Evolutionary conservation across 345 rosid genomes (phyloP), one percentile per base, ranked within the genome.

Genomic region (Passiflora organensis): DNA sequence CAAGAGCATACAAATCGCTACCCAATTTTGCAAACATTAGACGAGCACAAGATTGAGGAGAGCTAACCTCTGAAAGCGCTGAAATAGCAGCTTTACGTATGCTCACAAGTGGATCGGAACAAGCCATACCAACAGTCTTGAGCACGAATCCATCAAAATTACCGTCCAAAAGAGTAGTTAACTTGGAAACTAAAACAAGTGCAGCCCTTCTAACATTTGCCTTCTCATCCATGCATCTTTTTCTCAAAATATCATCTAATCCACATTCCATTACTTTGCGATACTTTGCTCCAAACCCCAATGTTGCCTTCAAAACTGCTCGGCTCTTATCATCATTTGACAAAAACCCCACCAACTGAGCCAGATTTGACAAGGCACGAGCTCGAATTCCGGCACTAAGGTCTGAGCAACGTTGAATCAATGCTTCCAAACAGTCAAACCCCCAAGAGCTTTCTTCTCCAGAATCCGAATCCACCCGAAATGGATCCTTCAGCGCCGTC

Each of bases 101-200:
- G 77, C 96, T 93, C 52, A 93, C 84, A 48, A 93, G 95, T 6
- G 95, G 86, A 67, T 91, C 98, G 4, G 89, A 91, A 66, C 96
- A 91, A 67, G 98, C 89, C 61, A 84, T 77, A 44, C 89, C 96
- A 79, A 86, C 69, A 13, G 76, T 82, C 70, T 84, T 89, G 39
- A 89, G 76, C 66, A 91, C 53, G 73, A 71, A 56, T 53, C 67
- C 82, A 72, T 82, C 99, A 38, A 86, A 67, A 66, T 76, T 70
- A 52, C 89, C 87, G 25, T 82, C 79, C 53, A 84, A 51, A 67
- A 81, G 80, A 38, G 86, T 66, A 39, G 78, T 81, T 75, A 81
- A 59, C 82, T 82, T 86, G 63, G 82, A 72, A 46, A 80, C 83
- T 37, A 91, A 76, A 76, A 76, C 63, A 72, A 89, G 82, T 36